Conservation (phyloP, 352 stramenopile species). For the Phytopythium delawarense region DNA sequence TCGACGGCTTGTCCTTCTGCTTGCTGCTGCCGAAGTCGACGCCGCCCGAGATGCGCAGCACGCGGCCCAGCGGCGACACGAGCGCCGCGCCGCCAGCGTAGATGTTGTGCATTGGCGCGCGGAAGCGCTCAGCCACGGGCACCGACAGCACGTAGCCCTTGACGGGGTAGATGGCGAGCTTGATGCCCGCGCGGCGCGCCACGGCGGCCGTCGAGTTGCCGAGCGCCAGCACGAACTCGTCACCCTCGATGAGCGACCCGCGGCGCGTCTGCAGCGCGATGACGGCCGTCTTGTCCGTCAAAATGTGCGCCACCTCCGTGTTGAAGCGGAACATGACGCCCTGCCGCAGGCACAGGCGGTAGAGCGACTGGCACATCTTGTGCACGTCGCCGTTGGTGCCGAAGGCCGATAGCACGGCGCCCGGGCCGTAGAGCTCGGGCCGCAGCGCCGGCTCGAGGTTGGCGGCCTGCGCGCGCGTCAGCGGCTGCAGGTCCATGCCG, state of each 20-base stretch:
- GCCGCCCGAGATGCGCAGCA: constrained; percentile 72
- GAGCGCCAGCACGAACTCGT: constrained; percentile 82
- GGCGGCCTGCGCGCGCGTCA: constrained; percentile 47
- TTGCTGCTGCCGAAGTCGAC: constrained; percentile 72
- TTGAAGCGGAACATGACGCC: constrained; percentile 89
- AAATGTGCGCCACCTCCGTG: constrained; percentile 74
- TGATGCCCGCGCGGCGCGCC: constrained; percentile 61
- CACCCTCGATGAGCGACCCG: constrained; percentile 81
- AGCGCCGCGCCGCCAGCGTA: constrained; percentile 76
- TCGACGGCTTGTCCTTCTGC: constrained; percentile 47
- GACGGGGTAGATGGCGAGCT: constrained; percentile 79
- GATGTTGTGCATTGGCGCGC: constrained; percentile 72
- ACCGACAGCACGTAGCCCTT: constrained; percentile 87
- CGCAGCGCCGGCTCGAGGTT: constrained; percentile 68
- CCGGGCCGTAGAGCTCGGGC: constrained; percentile 49
- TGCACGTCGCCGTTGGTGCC: constrained; percentile 85
- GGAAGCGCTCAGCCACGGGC: constrained; percentile 58
- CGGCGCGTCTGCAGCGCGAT: constrained; percentile 78
- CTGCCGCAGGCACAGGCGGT: constrained; percentile 71
- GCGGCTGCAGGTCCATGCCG: constrained; percentile 70
- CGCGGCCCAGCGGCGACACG: constrained; percentile 66
- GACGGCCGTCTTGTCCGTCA: constrained; percentile 69
- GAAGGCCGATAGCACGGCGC: constrained; percentile 74
- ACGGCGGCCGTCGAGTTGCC: constrained; percentile 74
- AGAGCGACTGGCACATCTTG: constrained; percentile 85